Base-by-base conservation (phyloP, 768 basidiomycete species). In the Mycena olivaceomarginata region DNA sequence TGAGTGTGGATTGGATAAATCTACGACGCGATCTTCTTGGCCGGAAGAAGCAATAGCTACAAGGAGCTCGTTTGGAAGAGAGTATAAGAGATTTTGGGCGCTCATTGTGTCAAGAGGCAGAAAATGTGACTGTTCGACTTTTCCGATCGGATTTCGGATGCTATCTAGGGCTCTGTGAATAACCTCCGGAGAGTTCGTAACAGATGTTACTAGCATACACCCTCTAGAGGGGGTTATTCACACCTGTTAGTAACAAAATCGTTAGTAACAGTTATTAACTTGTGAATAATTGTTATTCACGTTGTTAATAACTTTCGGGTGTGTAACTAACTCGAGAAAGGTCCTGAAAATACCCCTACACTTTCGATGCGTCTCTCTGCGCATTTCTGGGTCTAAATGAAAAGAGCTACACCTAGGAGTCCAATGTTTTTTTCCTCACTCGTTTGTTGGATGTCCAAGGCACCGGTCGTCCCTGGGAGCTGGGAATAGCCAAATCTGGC, bases 241-340 rank as follows among this genome's bases (percentile, higher is more conserved):
- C 48, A 51, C 48, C 48, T 51, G 48, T 51, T 51, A n/a, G 48
- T 51, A n/a, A 51, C 48, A 51, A 51, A 51, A 51, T 51, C 48
- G 5, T 51, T 2, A 51, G 48, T n/a, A 51, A 51, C 48, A 51
- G 48, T 51, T 51, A 51, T 51, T 51, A 51, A 51, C 48, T 51
- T 51, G 48, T 51, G 12, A n/a, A 51, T 51, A 51, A 51, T 16
- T 51, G 48, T 51, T 51, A 51, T 51, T 51, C 48, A 51, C 48
- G 16, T 20, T 51, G 48, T 51, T 51, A n/a, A 51, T 51, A 51
- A 51, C 48, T 51, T 51, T 51, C 48, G 16, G 16, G 16, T 16
- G 48, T 15, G 48, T 51, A 51, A 51, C 16, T 51, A 51, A 51
- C 48, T 51, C 48, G 15, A 51, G 10, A 51, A 51, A 51, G 48